Evolutionary conservation across 805 yeast species (phyloP).

Genomic region (Candida maris): DNA sequence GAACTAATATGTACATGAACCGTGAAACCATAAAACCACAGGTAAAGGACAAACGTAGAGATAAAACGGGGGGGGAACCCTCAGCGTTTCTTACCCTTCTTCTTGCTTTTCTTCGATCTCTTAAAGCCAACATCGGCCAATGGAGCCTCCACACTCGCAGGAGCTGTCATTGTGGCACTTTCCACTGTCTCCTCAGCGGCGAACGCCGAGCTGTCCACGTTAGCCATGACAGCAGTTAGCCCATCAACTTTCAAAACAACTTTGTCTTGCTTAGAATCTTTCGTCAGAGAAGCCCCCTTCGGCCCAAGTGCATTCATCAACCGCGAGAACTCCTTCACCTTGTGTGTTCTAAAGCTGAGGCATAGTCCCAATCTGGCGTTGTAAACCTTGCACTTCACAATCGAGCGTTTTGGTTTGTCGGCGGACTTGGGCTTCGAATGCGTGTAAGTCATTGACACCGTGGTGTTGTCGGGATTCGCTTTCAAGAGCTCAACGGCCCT

Average conservation of each 20-base stretch:
- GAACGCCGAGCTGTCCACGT: constrained; percentile 16
- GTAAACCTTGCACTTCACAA: constrained; percentile 54
- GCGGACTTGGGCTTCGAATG: constrained; percentile 23
- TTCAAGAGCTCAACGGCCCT: constrained; percentile 27
- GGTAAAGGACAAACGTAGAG: too few relatives aligned
- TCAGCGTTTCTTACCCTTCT: constrained; percentile 24
- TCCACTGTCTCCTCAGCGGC: constrained; percentile 8
- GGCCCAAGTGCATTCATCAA: constrained; percentile 74
- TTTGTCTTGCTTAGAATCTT: constrained; percentile 11
- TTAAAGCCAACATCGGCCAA: constrained; percentile 3
- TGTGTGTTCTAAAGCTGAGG: constrained; percentile 53
- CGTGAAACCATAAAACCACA: constrained; percentile 4
- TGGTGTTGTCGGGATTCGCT: constrained; percentile 27
- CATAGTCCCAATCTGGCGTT: constrained; percentile 64
- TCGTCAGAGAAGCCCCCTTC: constrained; percentile 40
- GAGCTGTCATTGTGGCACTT: background rate
- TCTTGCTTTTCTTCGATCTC: constrained; percentile 18
- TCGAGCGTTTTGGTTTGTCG: constrained; percentile 17
- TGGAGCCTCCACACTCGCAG: constrained; percentile 2
- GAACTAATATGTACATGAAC: too few relatives aligned
- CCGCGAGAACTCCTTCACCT: constrained; percentile 70
- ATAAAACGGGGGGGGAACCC: too few relatives aligned
- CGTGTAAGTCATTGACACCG: constrained; percentile 32
- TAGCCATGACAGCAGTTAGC: constrained; percentile 22
- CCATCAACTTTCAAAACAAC: constrained; percentile 25